Evolutionary conservation across 2,329 filamentous ascomycete genomes (phyloP).

Genomic region (Plenodomus tracheiphilus): DNA sequence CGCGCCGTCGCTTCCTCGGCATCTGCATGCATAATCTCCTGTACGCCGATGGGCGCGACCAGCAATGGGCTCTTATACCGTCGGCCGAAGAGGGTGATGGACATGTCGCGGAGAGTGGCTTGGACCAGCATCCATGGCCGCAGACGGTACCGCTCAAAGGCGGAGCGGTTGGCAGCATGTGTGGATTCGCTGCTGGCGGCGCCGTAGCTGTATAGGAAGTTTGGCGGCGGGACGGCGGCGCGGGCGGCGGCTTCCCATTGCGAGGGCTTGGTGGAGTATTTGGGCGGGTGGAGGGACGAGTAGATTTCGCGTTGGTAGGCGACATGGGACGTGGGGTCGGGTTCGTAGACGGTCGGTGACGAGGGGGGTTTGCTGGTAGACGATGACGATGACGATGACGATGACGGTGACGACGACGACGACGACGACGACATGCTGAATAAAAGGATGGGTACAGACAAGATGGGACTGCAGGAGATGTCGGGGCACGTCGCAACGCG

Average conservation of each 20-base stretch:
- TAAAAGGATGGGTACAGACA: no score
- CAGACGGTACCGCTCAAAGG: conserved; percentile 46
- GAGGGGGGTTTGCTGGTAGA: background rate
- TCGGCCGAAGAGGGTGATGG: conserved; percentile 44
- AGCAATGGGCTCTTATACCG: conserved; percentile 58
- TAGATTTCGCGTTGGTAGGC: conserved; percentile 46
- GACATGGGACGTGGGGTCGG: conserved; percentile 41
- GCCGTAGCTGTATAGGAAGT: conserved; percentile 47
- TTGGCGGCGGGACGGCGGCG: conserved; percentile 38
- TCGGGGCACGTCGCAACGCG: no score
- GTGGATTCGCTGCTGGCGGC: conserved; percentile 45
- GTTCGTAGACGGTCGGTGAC: conserved; percentile 30
- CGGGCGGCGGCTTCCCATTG: conserved; percentile 46
- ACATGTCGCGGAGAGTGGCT: conserved; percentile 39
- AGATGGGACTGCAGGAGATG: no score
- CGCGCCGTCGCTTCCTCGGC: conserved; percentile 66
- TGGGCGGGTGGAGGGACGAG: conserved; percentile 39
- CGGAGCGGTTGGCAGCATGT: conserved; percentile 41
- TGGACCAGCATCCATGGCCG: conserved; percentile 48
- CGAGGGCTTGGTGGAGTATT: conserved; percentile 46
- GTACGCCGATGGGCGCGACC: conserved; percentile 71
- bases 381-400: no score
- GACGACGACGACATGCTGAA: no score
- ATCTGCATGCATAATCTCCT: conserved; percentile 67
- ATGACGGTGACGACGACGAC: no score